Evolutionary conservation across 768 basidiomycete species (phyloP), one percentile per base, ranked within the genome.

Genomic region (Xanthoconium purpureum): DNA sequence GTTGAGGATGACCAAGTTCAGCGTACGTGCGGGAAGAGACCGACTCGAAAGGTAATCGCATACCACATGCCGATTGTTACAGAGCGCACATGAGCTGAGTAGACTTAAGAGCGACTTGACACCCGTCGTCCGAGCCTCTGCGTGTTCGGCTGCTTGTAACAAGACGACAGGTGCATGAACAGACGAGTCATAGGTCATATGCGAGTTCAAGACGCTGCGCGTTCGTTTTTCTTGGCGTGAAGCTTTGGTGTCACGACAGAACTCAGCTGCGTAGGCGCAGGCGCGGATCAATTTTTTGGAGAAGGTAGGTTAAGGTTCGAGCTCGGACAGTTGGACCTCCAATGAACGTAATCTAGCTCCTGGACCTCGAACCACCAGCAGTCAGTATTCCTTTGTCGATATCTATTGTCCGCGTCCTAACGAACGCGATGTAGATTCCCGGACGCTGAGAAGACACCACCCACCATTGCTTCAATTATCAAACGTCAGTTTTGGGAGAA

Each of bases 361-460:
- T 96, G 4, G 94, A 95, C n/a, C 46, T 47, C 12, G 82, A 94
- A 63, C 94, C 94, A 35, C 97, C 97, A 6, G 94, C 33, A 35
- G 2, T 35, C 33, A 35, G 6, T 33, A 33, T 6, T 33, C 32
- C 32, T 33, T 33, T 29, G 40, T 7, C 9, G 12, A 7, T 3
- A 13, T 18, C 11, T 30, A 33, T 18, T 14, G 32, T 43, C 11
- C 12, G 11, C 40, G 33, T 36, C 28, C 50, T 63, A 39, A 61
- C 18, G 42, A 20, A 36, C 20, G 32, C 36, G 33, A 11, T 30
- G 17, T 30, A 92, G 91, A 64, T 91, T 99, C 80, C 93, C 94
- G 2, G 95, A 97, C 56, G 85, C 94, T 8, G 97, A 98, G 67
- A 98, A 98, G 76, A 92, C 98, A 63, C 94, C 97, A 6, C 95